Evolutionary conservation across 331 rosid species (phyloP).

Genomic region (Phaseolus coccineus): DNA sequence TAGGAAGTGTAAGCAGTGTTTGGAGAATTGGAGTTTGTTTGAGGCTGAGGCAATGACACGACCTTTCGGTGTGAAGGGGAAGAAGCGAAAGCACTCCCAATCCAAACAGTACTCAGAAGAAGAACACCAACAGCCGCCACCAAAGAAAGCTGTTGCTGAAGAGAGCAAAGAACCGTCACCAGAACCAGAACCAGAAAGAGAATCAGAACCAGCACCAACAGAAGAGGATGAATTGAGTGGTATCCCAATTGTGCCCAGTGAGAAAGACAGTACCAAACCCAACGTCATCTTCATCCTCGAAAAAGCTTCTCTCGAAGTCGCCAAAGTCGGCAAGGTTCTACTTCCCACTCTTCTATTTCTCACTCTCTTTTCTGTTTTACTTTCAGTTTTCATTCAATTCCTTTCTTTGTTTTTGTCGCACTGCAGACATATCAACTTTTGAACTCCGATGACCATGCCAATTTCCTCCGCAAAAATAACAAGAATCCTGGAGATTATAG

Average conservation of each 20-base stretch:
- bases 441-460: conserved; percentile 82
- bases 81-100: conserved; percentile 36
- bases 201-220: not conserved
- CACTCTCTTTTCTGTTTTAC: not conserved
- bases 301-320: conserved; percentile 86
- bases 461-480: conserved; percentile 67
- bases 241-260: conserved; percentile 37
- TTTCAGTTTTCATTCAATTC: not conserved
- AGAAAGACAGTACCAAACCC: conserved; percentile 31
- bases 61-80: conserved; percentile 40
- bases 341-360: not conserved
- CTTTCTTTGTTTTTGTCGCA: not conserved
- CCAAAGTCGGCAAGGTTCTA: conserved; percentile 88
- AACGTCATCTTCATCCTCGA: conserved; percentile 81
- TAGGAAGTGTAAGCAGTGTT: not conserved
- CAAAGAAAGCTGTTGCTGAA: not conserved
- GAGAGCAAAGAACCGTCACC: not conserved
- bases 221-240: conserved; percentile 31
- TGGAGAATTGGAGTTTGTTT: not conserved
- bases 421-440: conserved; percentile 75
- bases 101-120: conserved; percentile 15
- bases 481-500: conserved; percentile 80
- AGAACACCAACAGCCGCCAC: not conserved
- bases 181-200: not conserved
- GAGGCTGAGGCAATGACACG: conserved; percentile 38